Percentiles rank a stretch among this genome's conserved stretches.
These are phyloP conservation scores for Cucurbita argyrosperma DNA, from an alignment of 306 rosid species.

Conservation along the genomic window DNA sequence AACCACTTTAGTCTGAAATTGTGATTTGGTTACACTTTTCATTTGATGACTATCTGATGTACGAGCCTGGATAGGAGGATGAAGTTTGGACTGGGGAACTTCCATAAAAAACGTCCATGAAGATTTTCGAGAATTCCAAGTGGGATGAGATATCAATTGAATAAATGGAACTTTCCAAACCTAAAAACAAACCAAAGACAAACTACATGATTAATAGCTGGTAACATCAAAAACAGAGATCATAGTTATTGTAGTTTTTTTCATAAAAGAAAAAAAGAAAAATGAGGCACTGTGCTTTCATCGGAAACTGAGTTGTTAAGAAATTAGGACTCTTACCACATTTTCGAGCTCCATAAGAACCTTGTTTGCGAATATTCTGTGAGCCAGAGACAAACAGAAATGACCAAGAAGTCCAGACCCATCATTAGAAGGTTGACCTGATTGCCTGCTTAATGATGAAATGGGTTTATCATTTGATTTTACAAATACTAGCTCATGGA, in stretches of 20 bases:
- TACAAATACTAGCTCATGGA: slow-evolving; percentile 60
- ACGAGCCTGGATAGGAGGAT: slow-evolving; percentile 21
- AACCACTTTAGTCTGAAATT: slow-evolving; percentile 66
- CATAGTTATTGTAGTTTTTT: background rate
- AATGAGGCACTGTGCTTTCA: background rate
- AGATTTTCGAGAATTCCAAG: slow-evolving; percentile 81
- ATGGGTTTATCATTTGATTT: slow-evolving; percentile 38
- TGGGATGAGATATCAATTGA: slow-evolving; percentile 59
- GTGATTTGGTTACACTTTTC: slow-evolving; percentile 35
- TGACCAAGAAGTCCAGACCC: slow-evolving; percentile 72
- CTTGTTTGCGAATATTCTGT: slow-evolving; percentile 69
- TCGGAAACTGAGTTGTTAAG: background rate
- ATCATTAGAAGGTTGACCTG: slow-evolving; percentile 45
- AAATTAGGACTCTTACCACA: slow-evolving; percentile 34
- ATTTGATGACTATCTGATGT: slow-evolving; percentile 19
- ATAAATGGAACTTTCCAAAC: slow-evolving; percentile 65
- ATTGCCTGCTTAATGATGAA: slow-evolving; percentile 24
- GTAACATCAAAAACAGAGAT: slow-evolving; percentile 6
- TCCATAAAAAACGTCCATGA: slow-evolving; percentile 77
- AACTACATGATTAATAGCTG: slow-evolving; percentile 10
- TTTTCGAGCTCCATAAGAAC: slow-evolving; percentile 80
- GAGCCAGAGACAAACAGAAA: slow-evolving; percentile 69
- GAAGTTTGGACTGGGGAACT: slow-evolving; percentile 57
- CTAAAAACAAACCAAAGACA: slow-evolving; percentile 23
- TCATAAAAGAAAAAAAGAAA: no score